Base-by-base conservation (phyloP, 331 rosid species). In the Rosa hybrid region DNA sequence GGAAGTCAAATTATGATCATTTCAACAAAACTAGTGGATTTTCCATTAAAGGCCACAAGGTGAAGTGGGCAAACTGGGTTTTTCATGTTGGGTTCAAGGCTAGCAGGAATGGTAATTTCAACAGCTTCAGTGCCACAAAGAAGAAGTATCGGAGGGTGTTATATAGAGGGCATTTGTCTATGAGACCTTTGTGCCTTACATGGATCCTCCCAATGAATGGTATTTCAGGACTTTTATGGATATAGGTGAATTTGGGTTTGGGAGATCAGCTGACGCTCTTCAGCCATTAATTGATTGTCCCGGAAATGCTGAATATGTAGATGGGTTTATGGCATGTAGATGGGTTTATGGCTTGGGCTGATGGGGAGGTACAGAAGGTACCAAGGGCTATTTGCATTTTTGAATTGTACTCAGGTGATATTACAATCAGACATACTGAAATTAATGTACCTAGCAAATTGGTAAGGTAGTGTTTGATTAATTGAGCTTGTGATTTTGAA, bases 221-320 rank as follows among this genome's bases (percentile, higher is more conserved):
- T 94, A 92, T 63, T 94, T 79, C 67, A 92, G 87, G 82, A 92
- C 98, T 18, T 94, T 92, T 71, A 88, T 94, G 94, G 98, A 94
- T 68, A 80, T 86, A 9, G 98, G 97, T 0, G 98, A 94, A 67
- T 94, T 88, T 73, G 98, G 98, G n/a, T 92, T 94, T 51, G 97
- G 97, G 14, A 87, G 92, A 71, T 18, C 96, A 12, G 97, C 97
- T 6, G 93, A 87, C 53, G 74, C 83, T 77, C 82, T 94, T 78
- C 91, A 90, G 80, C 92, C 86, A 2, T 5, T 77, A 82, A 64
- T 90, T 71, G 97, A 94, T 81, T 94, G 98, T 81, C 98, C 97
- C 0, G 75, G 23, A 54, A 90, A 87, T 80, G 97, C 98, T 18
- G 86, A 75, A 38, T 92, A 76, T 51, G 14, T 92, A 76, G 95